Evolutionary conservation across 805 yeast species (phyloP), one percentile per base, ranked within the genome.

Genomic region (Zygotorulaspora florentina): DNA sequence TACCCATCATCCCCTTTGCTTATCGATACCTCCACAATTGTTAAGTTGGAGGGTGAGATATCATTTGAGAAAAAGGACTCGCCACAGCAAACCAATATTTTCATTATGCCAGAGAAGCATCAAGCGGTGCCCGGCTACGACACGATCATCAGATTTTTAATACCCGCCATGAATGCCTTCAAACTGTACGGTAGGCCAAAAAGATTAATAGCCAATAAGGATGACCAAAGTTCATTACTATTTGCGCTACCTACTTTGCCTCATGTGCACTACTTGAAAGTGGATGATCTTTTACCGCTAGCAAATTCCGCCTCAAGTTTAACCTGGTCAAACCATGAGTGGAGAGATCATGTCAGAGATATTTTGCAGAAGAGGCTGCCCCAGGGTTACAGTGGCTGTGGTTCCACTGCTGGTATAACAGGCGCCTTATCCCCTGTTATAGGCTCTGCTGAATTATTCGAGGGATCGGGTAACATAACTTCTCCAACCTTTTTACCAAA

Each of bases 11-110:
- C 89, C 40, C 82, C 83, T 20, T 71, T 79, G 50, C 77, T 91
- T 51, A 85, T 93, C 51, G 96, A 91, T 67, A 81, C 81, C 50
- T 81, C 91, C 43, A 87, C 97, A 1, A 81, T 93, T 77, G 76
- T 91, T 61, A 93, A 93, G 62, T 65, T 91, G 44, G 96, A 90
- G 61, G 97, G 96, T 39, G 72, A 76, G 34, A 87, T 90, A 27
- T 68, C 73, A 44, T 84, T 84, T 53, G 76, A 76, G 44, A 71
- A 72, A 46, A 69, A 72, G 31, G 75, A 74, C 13, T 64, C 67
- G 0, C 75, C 81, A 10, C 75, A 75, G 50, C 81, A 77, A 3
- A 53, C 61, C 1, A 65, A 57, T 43, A 46, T 81, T 39, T 80
- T 80, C 60, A 67, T 81, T 44, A 79, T 85, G 72, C 93, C 95